phyloP scores from a whole-genome alignment of 371 early-diverging fungal species.

The Mucor sp. region DNA sequence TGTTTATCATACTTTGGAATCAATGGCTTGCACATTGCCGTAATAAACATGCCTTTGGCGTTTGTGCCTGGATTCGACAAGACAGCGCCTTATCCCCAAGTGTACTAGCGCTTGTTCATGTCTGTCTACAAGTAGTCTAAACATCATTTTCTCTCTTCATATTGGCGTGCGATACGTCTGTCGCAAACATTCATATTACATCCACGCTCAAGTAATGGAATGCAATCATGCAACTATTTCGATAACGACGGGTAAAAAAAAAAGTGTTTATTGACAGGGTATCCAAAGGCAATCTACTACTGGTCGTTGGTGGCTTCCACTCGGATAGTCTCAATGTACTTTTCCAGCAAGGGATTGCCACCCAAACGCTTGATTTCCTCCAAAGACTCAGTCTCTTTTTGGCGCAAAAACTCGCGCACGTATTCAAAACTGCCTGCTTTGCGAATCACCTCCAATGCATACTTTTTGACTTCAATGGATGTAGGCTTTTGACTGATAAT shows the following conservation, averaged over 20 bases:
- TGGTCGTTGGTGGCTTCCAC: not conserved
- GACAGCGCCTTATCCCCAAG: not conserved
- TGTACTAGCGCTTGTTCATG: too few species aligned
- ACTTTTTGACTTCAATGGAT: conserved; percentile 81
- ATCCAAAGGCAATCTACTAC: not conserved
- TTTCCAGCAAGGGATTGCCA: conserved; percentile 71
- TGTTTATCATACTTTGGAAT: not conserved
- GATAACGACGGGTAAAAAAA: not conserved
- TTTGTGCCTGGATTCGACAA: not conserved
- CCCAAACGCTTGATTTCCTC: conserved; percentile 69
- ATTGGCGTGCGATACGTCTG: not conserved
- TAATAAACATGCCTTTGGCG: not conserved
- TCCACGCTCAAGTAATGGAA: not conserved
- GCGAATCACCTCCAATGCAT: conserved; percentile 82
- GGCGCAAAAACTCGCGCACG: conserved; percentile 57
- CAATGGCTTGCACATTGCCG: not conserved
- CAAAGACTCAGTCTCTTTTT: conserved; percentile 64
- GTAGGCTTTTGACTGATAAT: conserved; percentile 87
- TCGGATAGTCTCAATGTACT: conserved; percentile 43
- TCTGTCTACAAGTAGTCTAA: not conserved
- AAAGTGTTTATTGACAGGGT: not conserved
- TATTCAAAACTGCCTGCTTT: conserved; percentile 81
- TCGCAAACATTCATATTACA: not conserved
- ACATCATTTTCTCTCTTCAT: not conserved
- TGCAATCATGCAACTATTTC: not conserved